Base-by-base conservation (phyloP, 2,329 filamentous ascomycete species). In the Fusarium kyushuense region DNA sequence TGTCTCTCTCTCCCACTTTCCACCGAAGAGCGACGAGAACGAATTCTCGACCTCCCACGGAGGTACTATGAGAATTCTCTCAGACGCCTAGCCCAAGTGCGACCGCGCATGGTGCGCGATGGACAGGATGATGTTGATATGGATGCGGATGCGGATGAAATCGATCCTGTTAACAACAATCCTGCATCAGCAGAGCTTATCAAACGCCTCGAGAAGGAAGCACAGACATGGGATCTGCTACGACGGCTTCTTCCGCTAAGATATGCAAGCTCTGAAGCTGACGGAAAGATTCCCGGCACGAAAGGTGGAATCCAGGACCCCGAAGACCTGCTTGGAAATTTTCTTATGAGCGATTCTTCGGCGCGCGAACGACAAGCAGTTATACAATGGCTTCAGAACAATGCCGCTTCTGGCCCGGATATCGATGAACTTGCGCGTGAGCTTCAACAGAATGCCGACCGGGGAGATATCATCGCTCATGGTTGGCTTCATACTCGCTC, bases 401-500 rank as follows among this genome's bases (percentile, higher is more conserved):
- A 89, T 42, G 92, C 93, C 3, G 87, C 90, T 52, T 86, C 87
- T 27, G 87, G 88, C 5, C 89, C 89, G 40, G 89, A 92, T 65
- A 89, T 97, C 30, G 89, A 94, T 69, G 87, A 90, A 27, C 82
- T 97, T 29, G 91, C 94, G 51, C 86, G 89, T 53, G 90, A 95
- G 57, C 85, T 94, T 54, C 91, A 94, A 76, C 85, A 89, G 63
- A 89, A 89, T 65, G 91, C 92, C 14, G 92, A 95, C 62, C 85
- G 92, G 72, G 91, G 92, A 12, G 92, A 94, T 49, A 89, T 94
- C 12, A 92, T 96, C 81, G 89, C 92, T 29, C 90, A 94, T 76
- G 95, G 95, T 40, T 97, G 94, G 92, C 87, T 97, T 66, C 93
- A 97, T 77, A 97, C 96, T 1, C 92, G 94, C 67, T 89, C 92